Evolutionary conservation across 352 stramenopile species (phyloP), one percentile per base, ranked within the genome.

Genomic region (Plasmopara viticola): DNA sequence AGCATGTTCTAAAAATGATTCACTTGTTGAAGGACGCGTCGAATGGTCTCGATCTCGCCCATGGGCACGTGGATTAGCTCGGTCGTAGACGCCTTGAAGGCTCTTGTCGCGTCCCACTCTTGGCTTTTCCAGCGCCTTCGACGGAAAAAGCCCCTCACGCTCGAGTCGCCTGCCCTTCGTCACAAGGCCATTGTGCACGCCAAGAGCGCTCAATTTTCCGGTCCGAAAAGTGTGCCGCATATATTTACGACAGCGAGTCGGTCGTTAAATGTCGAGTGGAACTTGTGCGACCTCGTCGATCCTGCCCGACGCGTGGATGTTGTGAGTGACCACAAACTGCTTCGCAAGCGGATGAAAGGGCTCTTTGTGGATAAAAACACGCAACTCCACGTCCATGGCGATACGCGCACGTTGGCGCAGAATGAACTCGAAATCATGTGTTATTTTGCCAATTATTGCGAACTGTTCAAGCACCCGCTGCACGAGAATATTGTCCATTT

Each of bases 341-440:
- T 80, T 56, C 66, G 70, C 25, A 81, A 77, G 51, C 60, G 62
- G 6, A 34, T 64, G 12, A 75, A 74, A 34, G 66, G 72, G n/a
- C 51, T 80, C 1, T 71, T 84, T 13, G 72, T 86, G 6, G 72
- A 84, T 29, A 86, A 84, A 18, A 72, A 62, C 53, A 75, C 73
- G 34, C 64, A 66, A 25, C 51, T 72, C 18, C 59, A 62, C 5
- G 69, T 70, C 15, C 68, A 57, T n/a, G 68, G 63, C 18, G 65
- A 77, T 33, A 67, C 68, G 6, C 28, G 78, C 2, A 56, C 57
- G 0, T 44, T 78, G 31, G 51, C 73, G 9, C 68, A 74, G 4
- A 86, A 80, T 31, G 75, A 86, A 42, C 50, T 84, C 38, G 75
- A 86, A 51, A 80, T 86, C 53, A 62, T 86, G 53, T 67, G 68